Percentiles rank a stretch among this genome's conserved stretches.
These are phyloP conservation scores for Paraleonurus japonicus DNA, from an alignment of 257 asterid species.

Conservation along the genomic window DNA sequence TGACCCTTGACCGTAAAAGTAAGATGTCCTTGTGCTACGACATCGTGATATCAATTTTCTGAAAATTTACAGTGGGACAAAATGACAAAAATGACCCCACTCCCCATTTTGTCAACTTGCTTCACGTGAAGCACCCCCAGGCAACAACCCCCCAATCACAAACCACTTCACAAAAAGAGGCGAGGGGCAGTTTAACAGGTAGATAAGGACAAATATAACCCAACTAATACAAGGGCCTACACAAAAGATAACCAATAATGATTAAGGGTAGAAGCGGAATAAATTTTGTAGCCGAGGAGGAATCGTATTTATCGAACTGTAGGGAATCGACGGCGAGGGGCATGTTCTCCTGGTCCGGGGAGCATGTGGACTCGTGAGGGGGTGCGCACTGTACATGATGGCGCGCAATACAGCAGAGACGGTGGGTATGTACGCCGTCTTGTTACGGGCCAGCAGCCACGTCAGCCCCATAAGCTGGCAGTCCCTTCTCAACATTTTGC, in stretches of 20 bases:
- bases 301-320: slow-evolving; percentile 60
- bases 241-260: slow-evolving; percentile 22
- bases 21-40: slow-evolving; percentile 28
- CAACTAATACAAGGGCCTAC: slow-evolving; percentile 27
- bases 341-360: slow-evolving; percentile 99
- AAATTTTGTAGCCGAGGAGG: slow-evolving; percentile 37
- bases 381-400: slow-evolving; percentile 88
- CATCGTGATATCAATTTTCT: slow-evolving; percentile 23
- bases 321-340: slow-evolving; percentile 95
- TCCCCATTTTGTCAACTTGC: slow-evolving; percentile 45
- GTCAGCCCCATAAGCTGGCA: slow-evolving; percentile 99
- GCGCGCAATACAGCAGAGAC: slow-evolving; percentile 99
- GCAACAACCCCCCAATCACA: slow-evolving; percentile 24
- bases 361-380: slow-evolving; percentile 84
- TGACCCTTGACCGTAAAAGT: slow-evolving; percentile 3
- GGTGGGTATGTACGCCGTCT: slow-evolving; percentile 94
- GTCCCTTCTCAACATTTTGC: slow-evolving; percentile 71
- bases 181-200: slow-evolving; percentile 1
- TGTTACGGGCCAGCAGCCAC: slow-evolving; percentile 96
- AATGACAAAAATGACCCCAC: slow-evolving; percentile 56
- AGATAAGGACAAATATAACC: slow-evolving; percentile 25
- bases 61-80: slow-evolving; percentile 55
- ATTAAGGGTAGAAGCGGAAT: slow-evolving; percentile 55
- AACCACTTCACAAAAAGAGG: slow-evolving; percentile 27
- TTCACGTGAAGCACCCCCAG: slow-evolving; percentile 51